Conservation (phyloP, 2,329 filamentous ascomycete genomes). For the Sporothrix curviconia region DNA sequence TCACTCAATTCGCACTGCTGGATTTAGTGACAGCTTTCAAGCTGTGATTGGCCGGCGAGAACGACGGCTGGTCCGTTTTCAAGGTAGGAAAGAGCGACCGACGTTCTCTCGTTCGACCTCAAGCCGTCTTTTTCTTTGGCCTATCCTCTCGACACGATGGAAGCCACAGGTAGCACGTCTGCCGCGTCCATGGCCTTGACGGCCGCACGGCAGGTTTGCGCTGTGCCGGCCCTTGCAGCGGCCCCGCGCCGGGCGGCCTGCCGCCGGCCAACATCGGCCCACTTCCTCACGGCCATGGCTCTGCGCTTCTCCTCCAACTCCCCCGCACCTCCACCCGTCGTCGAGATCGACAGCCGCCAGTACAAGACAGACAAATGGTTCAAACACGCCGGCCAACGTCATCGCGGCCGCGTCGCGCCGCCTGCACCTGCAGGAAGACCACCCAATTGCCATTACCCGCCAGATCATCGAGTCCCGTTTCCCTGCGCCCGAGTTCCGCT, state of each 20-base stretch:
- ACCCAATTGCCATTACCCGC: slow-evolving; percentile 84
- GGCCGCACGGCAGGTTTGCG: neutral
- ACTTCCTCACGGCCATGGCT: neutral
- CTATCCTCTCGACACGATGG: neutral
- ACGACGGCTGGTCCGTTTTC: slow-evolving; percentile 5
- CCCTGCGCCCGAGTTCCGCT: slow-evolving; percentile 61
- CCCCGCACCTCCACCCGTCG: slow-evolving; percentile 18
- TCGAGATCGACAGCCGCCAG: slow-evolving; percentile 55
- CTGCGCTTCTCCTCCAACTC: neutral
- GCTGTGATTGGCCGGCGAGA: neutral
- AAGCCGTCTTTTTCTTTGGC: too few species aligned
- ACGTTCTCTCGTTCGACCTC: neutral
- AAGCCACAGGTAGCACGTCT: neutral
- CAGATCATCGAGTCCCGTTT: slow-evolving; percentile 90
- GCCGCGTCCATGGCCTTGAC: slow-evolving; percentile 8
- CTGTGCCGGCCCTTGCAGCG: neutral
- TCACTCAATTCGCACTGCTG: neutral
- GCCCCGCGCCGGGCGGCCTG: too few species aligned
- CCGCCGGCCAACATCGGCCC: neutral
- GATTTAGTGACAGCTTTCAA: neutral
- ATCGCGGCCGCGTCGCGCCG: slow-evolving; percentile 65
- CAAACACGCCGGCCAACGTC: slow-evolving; percentile 73
- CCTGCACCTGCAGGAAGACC: slow-evolving; percentile 85
- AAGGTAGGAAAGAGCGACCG: neutral
- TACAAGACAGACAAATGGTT: slow-evolving; percentile 75